Evolutionary conservation across 2,329 filamentous ascomycete species (phyloP).

Genomic region (Fusarium armeniacum): DNA sequence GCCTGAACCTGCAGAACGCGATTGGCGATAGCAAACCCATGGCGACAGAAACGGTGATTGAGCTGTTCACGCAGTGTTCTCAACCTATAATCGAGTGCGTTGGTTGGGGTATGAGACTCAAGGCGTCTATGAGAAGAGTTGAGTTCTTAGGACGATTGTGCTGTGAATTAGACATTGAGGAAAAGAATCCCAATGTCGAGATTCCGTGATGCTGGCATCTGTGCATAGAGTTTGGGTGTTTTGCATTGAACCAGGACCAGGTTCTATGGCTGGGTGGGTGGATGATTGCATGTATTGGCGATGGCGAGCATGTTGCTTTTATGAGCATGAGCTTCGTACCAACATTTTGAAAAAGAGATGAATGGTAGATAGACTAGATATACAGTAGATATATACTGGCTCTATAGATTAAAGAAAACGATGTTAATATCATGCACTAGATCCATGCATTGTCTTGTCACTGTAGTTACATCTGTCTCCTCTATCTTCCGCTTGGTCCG

Average conservation of each 20-base stretch:
- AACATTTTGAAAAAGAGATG: conserved; percentile 13
- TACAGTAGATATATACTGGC: conserved; percentile 17
- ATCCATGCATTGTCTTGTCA: conserved; percentile 13
- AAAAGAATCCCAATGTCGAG: conserved; percentile 40
- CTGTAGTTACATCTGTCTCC: conserved; percentile 27
- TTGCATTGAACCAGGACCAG: background rate
- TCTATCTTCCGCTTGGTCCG: conserved; percentile 23
- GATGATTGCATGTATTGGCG: conserved; percentile 18
- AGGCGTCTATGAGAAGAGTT: conserved; percentile 44
- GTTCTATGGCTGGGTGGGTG: background rate
- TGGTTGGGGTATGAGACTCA: conserved; percentile 44
- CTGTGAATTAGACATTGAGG: conserved; percentile 49
- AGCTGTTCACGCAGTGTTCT: conserved; percentile 46
- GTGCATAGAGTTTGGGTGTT: conserved; percentile 32
- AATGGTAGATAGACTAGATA: conserved; percentile 9
- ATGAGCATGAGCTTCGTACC: conserved; percentile 21
- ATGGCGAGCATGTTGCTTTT: conserved; percentile 24
- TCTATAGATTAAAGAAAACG: conserved; percentile 4
- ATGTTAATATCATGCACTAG: background rate
- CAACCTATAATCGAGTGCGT: conserved; percentile 43
- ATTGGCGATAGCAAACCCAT: conserved; percentile 42
- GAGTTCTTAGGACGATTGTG: conserved; percentile 46
- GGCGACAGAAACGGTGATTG: conserved; percentile 44
- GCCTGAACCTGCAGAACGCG: conserved; percentile 41
- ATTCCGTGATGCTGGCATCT: conserved; percentile 37